Evolutionary conservation across 768 basidiomycete genomes (phyloP).

Genomic region (Rhizopogon rudus): DNA sequence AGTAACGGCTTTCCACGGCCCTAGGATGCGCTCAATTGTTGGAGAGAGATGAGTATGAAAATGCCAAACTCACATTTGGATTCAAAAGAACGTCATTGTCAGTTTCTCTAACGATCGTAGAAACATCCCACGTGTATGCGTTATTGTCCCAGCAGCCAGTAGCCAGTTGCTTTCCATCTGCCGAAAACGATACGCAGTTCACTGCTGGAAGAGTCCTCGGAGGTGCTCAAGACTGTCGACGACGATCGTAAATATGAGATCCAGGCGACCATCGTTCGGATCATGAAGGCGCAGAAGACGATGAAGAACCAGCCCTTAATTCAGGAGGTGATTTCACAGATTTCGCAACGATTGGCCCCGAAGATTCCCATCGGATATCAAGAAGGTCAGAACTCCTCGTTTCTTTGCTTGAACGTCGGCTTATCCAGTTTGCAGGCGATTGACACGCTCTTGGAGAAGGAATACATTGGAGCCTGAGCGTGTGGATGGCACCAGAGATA

Average conservation of each 20-base stretch:
- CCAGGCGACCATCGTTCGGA: slow-evolving; percentile 90
- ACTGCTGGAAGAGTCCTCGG: no score
- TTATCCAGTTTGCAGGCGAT: slow-evolving; percentile 55
- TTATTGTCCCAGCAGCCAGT: no score
- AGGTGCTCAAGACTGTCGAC: slow-evolving; percentile 92
- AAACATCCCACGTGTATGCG: no score
- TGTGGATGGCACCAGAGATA: slow-evolving; percentile 85
- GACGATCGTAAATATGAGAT: slow-evolving; percentile 95
- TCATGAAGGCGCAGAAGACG: slow-evolving; percentile 94
- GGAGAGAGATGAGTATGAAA: no score
- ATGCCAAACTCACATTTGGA: no score
- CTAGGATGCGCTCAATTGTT: no score
- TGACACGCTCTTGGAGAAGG: slow-evolving; percentile 89
- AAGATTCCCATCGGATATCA: slow-evolving; percentile 96
- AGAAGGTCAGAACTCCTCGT: slow-evolving; percentile 55
- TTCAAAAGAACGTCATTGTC: no score
- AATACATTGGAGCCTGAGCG: slow-evolving; percentile 98
- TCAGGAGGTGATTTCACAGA: slow-evolving; percentile 85
- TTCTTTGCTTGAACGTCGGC: not conserved
- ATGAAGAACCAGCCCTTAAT: slow-evolving; percentile 91
- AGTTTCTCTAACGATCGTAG: no score
- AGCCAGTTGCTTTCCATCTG: no score
- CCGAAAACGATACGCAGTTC: no score
- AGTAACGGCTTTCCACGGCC: no score
- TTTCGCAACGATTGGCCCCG: slow-evolving; percentile 82